Conservation (phyloP, 164 flowering plant genomes). For the Umbellularia californica region DNA sequence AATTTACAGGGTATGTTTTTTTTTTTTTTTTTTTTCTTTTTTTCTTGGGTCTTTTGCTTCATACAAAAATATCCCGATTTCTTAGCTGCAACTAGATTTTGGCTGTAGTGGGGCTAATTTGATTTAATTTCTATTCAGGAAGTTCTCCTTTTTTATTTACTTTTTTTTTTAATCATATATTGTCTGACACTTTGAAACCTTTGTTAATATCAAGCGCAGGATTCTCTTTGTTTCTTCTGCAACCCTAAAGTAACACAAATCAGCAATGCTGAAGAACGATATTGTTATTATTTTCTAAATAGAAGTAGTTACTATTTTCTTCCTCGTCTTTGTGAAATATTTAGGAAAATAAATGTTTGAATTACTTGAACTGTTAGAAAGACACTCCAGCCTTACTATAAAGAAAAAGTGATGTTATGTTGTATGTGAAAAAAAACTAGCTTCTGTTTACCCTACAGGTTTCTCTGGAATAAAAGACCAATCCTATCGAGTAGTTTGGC, state of each 20-base stretch:
- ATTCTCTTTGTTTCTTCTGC: neutral
- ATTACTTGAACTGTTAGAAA: too few species aligned
- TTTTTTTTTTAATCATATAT: neutral
- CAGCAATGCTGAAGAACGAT: neutral
- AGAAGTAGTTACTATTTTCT: too few species aligned
- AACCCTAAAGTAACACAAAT: neutral
- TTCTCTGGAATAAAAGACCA: too few species aligned
- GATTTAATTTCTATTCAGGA: neutral
- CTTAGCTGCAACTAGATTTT: neutral
- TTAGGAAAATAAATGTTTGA: neutral
- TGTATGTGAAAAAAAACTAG: too few species aligned
- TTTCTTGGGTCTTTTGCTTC: neutral
- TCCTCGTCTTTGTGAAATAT: too few species aligned
- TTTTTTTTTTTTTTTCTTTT: neutral
- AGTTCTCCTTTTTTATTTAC: neutral
- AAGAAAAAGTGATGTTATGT: too few species aligned
- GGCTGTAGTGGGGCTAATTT: neutral
- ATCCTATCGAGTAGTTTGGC: too few species aligned
- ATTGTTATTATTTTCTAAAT: neutral
- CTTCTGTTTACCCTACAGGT: too few species aligned
- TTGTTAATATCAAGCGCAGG: neutral
- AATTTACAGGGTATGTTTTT: slow-evolving; percentile 57
- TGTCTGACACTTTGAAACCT: too few species aligned
- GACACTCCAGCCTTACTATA: too few species aligned
- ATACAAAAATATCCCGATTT: neutral